Conservation (phyloP, 352 stramenopile species). For the Globisporangium ultimum region DNA sequence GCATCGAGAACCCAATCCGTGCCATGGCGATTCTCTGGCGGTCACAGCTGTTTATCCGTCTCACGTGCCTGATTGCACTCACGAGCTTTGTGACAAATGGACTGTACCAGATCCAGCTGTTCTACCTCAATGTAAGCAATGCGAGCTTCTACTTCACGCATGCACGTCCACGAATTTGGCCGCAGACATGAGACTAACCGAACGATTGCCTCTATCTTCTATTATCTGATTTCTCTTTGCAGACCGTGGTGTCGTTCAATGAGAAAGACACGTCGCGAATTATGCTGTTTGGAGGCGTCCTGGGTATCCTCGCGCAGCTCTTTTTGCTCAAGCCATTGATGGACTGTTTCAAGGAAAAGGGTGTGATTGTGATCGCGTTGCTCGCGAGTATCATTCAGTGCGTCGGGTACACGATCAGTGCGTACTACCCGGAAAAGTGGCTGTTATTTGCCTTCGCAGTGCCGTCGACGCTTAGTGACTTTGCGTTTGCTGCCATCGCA, state of each 20-base stretch:
- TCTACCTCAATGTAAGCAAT: conserved; percentile 62
- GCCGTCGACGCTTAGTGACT: conserved; percentile 44
- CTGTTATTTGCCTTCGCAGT: conserved; percentile 47
- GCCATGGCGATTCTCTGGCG: conserved; percentile 70
- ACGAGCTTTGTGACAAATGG: conserved; percentile 63
- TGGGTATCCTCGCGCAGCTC: conserved; percentile 53
- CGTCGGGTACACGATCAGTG: conserved; percentile 31
- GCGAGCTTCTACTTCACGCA: background rate
- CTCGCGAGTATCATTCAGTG: conserved; percentile 36
- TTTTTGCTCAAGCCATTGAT: conserved; percentile 67
- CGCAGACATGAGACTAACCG: background rate
- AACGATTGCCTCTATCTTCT: background rate
- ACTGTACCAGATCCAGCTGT: conserved; percentile 59
- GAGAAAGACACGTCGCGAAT: conserved; percentile 58
- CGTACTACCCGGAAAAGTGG: conserved; percentile 57
- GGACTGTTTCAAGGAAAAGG: conserved; percentile 49
- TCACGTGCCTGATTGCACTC: conserved; percentile 65
- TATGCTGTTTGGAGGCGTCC: conserved; percentile 54
- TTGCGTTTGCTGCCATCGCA: conserved; percentile 69
- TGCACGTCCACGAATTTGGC: background rate
- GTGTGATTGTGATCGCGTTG: conserved; percentile 63
- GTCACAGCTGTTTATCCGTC: conserved; percentile 51
- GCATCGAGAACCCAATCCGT: conserved; percentile 53
- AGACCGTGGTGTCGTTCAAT: conserved; percentile 67
- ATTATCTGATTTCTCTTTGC: background rate